Conservation (phyloP, 2,329 filamentous ascomycete species). For the Colletotrichum sp. region DNA sequence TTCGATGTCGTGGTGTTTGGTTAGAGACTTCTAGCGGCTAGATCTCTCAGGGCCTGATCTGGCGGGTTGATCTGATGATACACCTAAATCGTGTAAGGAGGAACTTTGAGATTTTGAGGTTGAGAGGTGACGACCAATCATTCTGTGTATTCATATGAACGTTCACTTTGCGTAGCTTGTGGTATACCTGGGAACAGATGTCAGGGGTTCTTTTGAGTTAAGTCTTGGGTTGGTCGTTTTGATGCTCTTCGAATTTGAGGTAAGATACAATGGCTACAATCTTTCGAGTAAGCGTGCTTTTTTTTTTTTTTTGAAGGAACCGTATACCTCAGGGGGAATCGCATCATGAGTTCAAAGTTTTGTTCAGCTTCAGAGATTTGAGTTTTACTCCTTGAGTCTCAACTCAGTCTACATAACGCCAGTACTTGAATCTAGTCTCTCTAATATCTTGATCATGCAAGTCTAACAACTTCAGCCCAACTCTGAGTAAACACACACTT, state of each 20-base stretch:
- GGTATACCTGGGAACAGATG: background rate
- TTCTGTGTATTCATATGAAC: background rate
- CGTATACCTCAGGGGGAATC: background rate
- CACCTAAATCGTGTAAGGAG: background rate
- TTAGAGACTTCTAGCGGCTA: background rate
- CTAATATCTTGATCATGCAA: fast-evolving
- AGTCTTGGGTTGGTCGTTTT: background rate
- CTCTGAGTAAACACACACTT: background rate
- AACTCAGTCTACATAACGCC: background rate
- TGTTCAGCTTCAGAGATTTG: fast-evolving
- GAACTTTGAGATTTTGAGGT: background rate
- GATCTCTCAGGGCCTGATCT: background rate
- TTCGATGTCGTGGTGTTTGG: background rate
- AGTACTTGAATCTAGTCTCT: fast-evolving
- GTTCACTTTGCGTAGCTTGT: background rate
- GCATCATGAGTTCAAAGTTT: fast-evolving
- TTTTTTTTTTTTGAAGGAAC: too few relatives aligned
- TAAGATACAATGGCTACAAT: background rate
- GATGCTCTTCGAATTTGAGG: background rate
- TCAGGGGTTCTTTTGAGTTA: background rate
- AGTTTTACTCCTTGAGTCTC: background rate
- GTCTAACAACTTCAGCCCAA: background rate
- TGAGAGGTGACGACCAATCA: background rate
- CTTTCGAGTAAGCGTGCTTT: too few relatives aligned
- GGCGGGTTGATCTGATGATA: background rate